These are phyloP conservation scores for Cichorium intybus DNA, from an alignment of 140 eudicot species.

Conservation along the genomic window DNA sequence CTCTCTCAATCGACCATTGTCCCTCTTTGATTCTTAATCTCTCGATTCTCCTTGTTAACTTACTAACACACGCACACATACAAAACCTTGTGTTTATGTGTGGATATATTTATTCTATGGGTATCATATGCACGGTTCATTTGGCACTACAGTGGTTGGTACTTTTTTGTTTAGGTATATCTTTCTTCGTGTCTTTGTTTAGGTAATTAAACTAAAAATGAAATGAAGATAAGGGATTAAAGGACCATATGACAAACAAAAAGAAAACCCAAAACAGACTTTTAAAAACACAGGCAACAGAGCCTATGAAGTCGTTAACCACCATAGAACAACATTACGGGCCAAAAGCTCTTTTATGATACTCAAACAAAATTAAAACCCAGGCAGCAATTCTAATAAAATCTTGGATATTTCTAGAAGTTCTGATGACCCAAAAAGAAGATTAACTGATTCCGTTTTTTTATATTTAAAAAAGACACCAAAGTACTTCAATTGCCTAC, in stretches of 20 bases:
- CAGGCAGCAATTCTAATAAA: slow-evolving; percentile 18
- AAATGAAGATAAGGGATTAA: too few species aligned
- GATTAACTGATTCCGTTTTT: neutral
- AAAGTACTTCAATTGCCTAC: slow-evolving; percentile 11
- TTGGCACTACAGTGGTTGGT: too few species aligned
- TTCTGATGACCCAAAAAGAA: slow-evolving; percentile 4
- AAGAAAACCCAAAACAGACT: neutral
- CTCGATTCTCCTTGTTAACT: too few species aligned
- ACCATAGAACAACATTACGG: neutral
- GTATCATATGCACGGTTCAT: too few species aligned
- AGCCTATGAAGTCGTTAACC: neutral
- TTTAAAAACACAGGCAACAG: slow-evolving; percentile 6
- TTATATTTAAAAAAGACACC: slow-evolving; percentile 7
- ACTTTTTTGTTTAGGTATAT: too few species aligned
- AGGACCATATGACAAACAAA: neutral
- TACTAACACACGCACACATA: too few species aligned
- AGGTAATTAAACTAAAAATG: too few species aligned
- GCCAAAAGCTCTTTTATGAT: slow-evolving; percentile 28
- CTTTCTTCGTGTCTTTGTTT: too few species aligned
- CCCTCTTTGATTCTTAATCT: too few species aligned
- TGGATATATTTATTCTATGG: too few species aligned
- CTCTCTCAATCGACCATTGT: too few species aligned
- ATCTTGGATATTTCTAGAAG: slow-evolving; percentile 4
- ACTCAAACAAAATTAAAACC: slow-evolving; percentile 12
- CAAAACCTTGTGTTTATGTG: too few species aligned